phyloP scores from a whole-genome alignment of 2,329 filamentous ascomycete species.

The Alternaria panax region DNA sequence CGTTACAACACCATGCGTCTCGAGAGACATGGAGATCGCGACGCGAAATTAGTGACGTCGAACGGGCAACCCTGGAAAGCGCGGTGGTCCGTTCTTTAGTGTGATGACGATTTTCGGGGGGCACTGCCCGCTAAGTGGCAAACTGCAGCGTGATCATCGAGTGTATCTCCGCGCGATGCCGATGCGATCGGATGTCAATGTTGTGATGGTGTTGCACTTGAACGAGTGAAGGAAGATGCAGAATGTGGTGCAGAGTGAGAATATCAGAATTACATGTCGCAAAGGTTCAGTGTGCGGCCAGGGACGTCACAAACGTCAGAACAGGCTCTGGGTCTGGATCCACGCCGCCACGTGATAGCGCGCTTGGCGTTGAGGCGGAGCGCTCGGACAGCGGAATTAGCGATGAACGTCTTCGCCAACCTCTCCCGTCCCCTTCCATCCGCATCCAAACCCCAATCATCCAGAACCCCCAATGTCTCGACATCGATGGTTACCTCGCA shows the following conservation, averaged over 20 bases:
- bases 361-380: slow-evolving; percentile 18
- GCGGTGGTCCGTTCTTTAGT: neutral
- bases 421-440: slow-evolving; percentile 3
- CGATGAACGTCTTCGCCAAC: slow-evolving; percentile 7
- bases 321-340: slow-evolving; percentile 1
- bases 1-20: neutral
- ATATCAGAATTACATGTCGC: neutral
- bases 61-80: neutral
- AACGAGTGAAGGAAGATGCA: neutral
- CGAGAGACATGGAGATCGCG: neutral
- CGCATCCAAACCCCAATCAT: slow-evolving; percentile 5
- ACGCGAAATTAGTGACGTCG: slow-evolving; percentile 2
- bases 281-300: neutral
- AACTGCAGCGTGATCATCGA: slow-evolving; percentile 9
- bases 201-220: neutral
- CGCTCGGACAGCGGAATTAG: slow-evolving; percentile 18
- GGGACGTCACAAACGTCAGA: slow-evolving; percentile 4
- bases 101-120: slow-evolving; percentile 5
- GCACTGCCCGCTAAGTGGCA: slow-evolving; percentile 11
- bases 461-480: slow-evolving; percentile 26
- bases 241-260: neutral
- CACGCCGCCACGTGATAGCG: slow-evolving; percentile 13
- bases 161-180: slow-evolving; percentile 3
- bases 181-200: neutral
- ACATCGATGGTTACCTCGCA: slow-evolving; percentile 27